phyloP scores from a whole-genome alignment of 1,284 basidiomycete species.

The Paramarasmius palmivorus region DNA sequence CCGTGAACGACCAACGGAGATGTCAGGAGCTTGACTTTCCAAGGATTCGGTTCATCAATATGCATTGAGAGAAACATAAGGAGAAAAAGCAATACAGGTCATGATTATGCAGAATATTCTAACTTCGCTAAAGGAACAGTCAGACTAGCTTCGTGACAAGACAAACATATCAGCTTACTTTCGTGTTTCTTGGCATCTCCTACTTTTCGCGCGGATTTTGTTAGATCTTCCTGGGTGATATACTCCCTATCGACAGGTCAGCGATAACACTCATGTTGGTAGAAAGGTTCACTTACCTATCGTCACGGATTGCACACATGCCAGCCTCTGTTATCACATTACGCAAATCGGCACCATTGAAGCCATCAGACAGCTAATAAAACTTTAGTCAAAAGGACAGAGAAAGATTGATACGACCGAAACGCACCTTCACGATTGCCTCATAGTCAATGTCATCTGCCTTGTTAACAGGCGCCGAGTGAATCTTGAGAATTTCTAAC shows the following conservation, averaged over 20 bases:
- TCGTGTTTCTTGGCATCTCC: slow-evolving; percentile 96
- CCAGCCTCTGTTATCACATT: slow-evolving; percentile 98
- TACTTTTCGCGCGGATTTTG: slow-evolving; percentile 97
- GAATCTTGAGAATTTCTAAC: slow-evolving; percentile 97
- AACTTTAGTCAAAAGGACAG: not conserved
- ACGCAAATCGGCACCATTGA: slow-evolving; percentile 95
- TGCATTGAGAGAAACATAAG: no score
- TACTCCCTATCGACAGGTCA: slow-evolving; percentile 65
- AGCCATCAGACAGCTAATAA: slow-evolving; percentile 79
- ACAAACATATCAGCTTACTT: slow-evolving; percentile 51
- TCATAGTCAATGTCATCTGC: slow-evolving; percentile 95
- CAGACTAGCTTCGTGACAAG: slow-evolving; percentile 2
- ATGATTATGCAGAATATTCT: slow-evolving; percentile 42
- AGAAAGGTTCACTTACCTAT: slow-evolving; percentile 54
- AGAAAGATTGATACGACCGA: not conserved
- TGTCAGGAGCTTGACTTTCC: no score
- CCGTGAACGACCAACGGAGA: no score
- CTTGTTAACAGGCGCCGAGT: slow-evolving; percentile 94
- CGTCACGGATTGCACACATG: slow-evolving; percentile 98
- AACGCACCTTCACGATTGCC: slow-evolving; percentile 87
- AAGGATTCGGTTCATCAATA: no score
- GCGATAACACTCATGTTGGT: slow-evolving; percentile 5
- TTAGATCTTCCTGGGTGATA: slow-evolving; percentile 91
- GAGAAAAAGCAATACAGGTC: not conserved
- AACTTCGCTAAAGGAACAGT: slow-evolving; percentile 38